phyloP scores from a whole-genome alignment of 2,329 filamentous ascomycete genomes.

The Fusarium devonianum region DNA sequence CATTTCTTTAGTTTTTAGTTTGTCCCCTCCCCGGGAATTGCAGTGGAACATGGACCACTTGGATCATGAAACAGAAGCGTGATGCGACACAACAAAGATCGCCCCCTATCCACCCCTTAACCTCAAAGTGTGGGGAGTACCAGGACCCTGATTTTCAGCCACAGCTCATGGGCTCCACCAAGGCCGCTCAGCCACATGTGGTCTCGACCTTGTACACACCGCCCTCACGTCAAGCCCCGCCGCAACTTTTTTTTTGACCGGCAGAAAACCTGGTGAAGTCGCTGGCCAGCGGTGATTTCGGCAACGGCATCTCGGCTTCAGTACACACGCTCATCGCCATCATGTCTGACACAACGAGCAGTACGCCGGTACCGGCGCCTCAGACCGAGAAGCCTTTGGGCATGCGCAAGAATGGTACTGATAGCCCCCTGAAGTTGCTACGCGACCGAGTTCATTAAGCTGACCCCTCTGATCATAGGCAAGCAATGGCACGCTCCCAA shows the following conservation, averaged over 20 bases:
- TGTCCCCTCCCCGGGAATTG: conserved; percentile 1
- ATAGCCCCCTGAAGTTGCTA: neutral
- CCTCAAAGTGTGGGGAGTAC: conserved; percentile 27
- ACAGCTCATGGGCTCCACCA: neutral
- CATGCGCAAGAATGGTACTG: conserved; percentile 83
- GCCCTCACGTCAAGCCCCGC: conserved; percentile 28
- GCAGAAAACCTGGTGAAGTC: conserved; percentile 41
- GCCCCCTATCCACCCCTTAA: conserved; percentile 35
- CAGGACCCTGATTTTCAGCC: conserved; percentile 35
- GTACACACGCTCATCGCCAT: conserved; percentile 21
- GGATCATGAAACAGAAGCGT: conserved; percentile 30
- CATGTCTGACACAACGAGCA: conserved; percentile 53
- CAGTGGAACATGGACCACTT: conserved; percentile 16
- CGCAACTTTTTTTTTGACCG: conserved; percentile 37
- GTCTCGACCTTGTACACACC: conserved; percentile 26
- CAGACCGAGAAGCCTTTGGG: conserved; percentile 58
- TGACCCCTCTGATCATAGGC: conserved; percentile 60
- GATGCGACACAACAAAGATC: conserved; percentile 32
- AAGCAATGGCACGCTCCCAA: conserved; percentile 93
- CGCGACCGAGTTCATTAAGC: neutral
- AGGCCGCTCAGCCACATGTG: conserved; percentile 26
- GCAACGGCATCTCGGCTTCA: conserved; percentile 18
- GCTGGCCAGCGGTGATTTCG: conserved; percentile 8
- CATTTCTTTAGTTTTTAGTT: neutral
- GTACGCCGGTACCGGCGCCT: conserved; percentile 45